Conservation (phyloP, 2,329 filamentous ascomycete species). For the Sodiomyces alkalinus region DNA sequence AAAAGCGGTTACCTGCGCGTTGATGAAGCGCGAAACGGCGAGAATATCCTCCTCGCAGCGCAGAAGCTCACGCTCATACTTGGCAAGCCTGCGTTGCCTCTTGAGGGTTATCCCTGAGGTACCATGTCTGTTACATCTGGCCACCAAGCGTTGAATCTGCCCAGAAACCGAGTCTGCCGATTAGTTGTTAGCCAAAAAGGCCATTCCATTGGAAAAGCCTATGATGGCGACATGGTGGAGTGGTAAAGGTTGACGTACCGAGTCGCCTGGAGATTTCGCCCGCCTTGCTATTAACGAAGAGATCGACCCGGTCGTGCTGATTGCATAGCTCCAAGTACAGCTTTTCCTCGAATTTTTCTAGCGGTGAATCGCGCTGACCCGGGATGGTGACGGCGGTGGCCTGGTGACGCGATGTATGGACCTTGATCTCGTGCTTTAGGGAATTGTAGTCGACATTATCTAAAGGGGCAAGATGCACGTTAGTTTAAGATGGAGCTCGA, state of each 20-base stretch:
- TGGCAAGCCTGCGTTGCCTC: constrained; percentile 35
- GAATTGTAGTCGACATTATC: constrained; percentile 86
- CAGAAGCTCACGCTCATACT: constrained; percentile 35
- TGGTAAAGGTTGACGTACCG: constrained; percentile 32
- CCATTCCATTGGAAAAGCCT: too few relatives aligned
- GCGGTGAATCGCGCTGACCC: constrained; percentile 44
- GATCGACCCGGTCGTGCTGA: constrained; percentile 62
- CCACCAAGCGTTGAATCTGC: constrained; percentile 29
- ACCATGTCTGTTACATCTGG: constrained; percentile 22
- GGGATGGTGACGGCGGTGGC: constrained; percentile 60
- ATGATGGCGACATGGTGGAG: constrained; percentile 1
- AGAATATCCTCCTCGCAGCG: constrained; percentile 57
- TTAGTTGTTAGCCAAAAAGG: too few relatives aligned
- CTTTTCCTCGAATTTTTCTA: constrained; percentile 52
- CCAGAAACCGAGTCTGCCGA: constrained; percentile 32
- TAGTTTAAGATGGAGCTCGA: too few relatives aligned
- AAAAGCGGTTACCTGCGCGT: constrained; percentile 61
- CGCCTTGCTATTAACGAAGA: constrained; percentile 68
- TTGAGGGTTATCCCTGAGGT: constrained; percentile 23
- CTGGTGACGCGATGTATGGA: constrained; percentile 57
- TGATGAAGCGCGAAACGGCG: constrained; percentile 54
- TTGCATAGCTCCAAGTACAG: constrained; percentile 56
- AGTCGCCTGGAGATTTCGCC: constrained; percentile 61
- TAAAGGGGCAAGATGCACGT: constrained; percentile 16
- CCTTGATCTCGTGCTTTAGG: constrained; percentile 72